Percentiles rank a stretch among this genome's conserved stretches.
phyloP scores from a whole-genome alignment of 257 asterid genomes.

The Capsicum rhomboideum region DNA sequence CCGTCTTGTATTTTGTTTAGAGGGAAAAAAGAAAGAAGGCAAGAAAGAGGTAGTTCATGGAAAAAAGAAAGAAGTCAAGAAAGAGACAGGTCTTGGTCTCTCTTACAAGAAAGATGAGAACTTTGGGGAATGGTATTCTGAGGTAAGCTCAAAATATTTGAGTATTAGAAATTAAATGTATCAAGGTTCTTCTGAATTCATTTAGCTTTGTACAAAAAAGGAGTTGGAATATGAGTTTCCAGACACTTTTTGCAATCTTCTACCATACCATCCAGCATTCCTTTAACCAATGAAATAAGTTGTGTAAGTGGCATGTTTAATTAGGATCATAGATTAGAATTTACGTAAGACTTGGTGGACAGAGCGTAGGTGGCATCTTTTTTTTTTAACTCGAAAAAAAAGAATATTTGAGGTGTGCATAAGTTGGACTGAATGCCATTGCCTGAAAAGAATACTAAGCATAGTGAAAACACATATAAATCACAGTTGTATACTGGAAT shows the following conservation, averaged over 20 bases:
- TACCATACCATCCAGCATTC: neutral
- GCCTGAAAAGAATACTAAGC: neutral
- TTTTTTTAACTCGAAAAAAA: too few species aligned
- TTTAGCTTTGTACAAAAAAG: neutral
- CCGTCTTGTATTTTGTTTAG: conserved; percentile 20
- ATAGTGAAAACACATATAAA: neutral
- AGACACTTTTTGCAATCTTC: neutral
- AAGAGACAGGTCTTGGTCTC: conserved; percentile 94
- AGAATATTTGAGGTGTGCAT: neutral
- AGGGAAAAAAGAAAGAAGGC: conserved; percentile 84
- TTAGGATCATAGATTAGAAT: neutral
- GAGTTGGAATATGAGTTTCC: neutral
- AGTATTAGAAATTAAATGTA: neutral
- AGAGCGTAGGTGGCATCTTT: too few species aligned
- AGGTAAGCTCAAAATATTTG: conserved; percentile 38
- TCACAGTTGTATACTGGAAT: neutral
- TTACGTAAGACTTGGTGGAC: too few species aligned
- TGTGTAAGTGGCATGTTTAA: neutral
- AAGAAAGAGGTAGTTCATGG: conserved; percentile 94
- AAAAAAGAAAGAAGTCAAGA: conserved; percentile 63
- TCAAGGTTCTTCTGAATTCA: neutral
- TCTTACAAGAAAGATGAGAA: conserved; percentile 84
- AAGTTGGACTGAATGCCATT: neutral
- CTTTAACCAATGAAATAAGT: neutral
- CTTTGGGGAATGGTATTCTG: conserved; percentile 99